phyloP scores from a whole-genome alignment of 306 rosid genomes.

The Gleditsia sinensis region DNA sequence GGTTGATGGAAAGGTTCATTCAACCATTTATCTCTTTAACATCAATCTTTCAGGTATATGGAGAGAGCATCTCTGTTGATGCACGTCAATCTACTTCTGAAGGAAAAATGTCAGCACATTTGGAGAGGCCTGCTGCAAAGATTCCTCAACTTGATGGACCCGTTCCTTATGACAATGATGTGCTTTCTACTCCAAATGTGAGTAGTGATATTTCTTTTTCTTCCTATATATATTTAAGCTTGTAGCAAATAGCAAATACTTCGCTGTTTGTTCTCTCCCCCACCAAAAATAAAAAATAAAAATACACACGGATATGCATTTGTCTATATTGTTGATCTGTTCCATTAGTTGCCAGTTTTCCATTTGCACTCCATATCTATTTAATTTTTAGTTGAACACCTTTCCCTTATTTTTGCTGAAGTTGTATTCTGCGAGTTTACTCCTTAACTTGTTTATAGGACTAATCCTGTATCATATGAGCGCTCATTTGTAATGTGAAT shows the following conservation, averaged over 20 bases:
- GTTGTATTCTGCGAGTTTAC: not conserved
- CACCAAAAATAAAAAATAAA: too few relatives aligned
- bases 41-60: slow-evolving; percentile 60
- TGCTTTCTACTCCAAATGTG: slow-evolving; percentile 95
- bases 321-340: slow-evolving; percentile 3
- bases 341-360: not conserved
- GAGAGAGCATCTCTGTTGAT: slow-evolving; percentile 58
- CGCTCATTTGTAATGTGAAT: not conserved
- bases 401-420: not conserved
- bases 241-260: too few relatives aligned
- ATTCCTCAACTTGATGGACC: slow-evolving; percentile 99
- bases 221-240: too few relatives aligned
- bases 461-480: not conserved
- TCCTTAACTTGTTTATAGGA: too few relatives aligned
- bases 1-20: too few relatives aligned
- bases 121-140: slow-evolving; percentile 52
- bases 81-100: slow-evolving; percentile 35
- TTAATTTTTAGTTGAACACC: not conserved
- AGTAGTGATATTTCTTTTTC: slow-evolving; percentile 36
- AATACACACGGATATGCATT: not conserved
- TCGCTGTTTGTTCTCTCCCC: too few relatives aligned
- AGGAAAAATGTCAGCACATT: slow-evolving; percentile 44
- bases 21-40: slow-evolving; percentile 30
- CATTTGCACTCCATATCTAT: not conserved
- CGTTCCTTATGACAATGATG: slow-evolving; percentile 84